Evolutionary conservation across 139 green algal species (phyloP), one percentile per base, ranked within the genome.

Genomic region (Coelastrella sp.): DNA sequence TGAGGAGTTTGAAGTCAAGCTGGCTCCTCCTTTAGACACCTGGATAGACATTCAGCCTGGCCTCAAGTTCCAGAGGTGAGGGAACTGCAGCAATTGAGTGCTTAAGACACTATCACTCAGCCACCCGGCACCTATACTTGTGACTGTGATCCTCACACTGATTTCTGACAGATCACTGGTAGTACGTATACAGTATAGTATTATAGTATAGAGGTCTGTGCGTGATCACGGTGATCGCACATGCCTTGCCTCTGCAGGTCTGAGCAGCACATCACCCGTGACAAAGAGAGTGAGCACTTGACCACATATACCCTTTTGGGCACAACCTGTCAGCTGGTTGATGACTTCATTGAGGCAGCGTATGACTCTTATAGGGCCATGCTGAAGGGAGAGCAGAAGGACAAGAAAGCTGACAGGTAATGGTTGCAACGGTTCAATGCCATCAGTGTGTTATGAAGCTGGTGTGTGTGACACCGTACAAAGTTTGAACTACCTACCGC

Each of bases 321-420:
- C 32, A 59, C 37, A 27, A 69, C 17, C 11, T 38, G 41, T 15
- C 21, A 30, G 19, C 66, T 76, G 53, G 41, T 88, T 15, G 84
- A 88, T 34, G 77, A 32, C 48, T 85, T 80, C 48, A 72, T 88
- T 11, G 9, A 2, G 15, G 8, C 67, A 13, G 84, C 84, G 21
- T 79, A 78, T 35, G 62, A 83, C 25, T 7, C 25, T 15, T 88
- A 88, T 73, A 88, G 38, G 57, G 75, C 34, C 34, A 83, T 72
- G 53, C 51, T 83, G 5, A 83, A 51, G 75, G 75, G 75, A 19
- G 37, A 83, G 32, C 35, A 83, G 48, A 53, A 25, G 41, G 34
- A 40, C 68, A 78, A 50, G 30, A 78, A 8, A 15, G 34, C 41
- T 32, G 40, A 78, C 23, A 60, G 40, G 40, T 78, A n/a, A n/a